A percentile compares a stretch with the other conserved stretches of the same genome.
Evolutionary conservation across 2,329 filamentous ascomycete species (phyloP).

Genomic region (Arthroderma uncinatum): DNA sequence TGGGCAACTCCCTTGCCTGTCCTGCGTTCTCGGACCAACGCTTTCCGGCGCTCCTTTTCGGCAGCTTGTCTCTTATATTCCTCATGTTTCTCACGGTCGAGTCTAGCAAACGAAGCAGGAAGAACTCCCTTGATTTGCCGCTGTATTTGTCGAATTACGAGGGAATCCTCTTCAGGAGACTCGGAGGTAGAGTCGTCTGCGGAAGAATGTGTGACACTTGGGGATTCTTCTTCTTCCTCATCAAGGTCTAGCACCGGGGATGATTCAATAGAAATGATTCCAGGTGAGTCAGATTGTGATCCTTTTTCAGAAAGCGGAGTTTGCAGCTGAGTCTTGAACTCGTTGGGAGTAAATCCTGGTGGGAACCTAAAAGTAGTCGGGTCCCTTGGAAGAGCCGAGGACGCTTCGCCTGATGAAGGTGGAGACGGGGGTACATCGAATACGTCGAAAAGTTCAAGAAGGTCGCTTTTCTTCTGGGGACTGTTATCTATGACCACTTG

Average conservation of each 20-base stretch:
- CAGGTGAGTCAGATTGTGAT: constrained; percentile 13
- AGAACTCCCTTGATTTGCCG: constrained; percentile 39
- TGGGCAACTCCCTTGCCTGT: constrained; percentile 16
- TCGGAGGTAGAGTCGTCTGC: constrained; percentile 4
- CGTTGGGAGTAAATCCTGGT: constrained; percentile 23
- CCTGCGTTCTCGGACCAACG: constrained; percentile 19
- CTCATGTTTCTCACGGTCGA: constrained; percentile 30
- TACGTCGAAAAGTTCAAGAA: constrained; percentile 10
- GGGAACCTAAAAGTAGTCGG: constrained; percentile 29
- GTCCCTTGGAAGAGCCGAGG: constrained; percentile 17
- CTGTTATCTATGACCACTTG: background rate
- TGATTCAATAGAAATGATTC: constrained; percentile 5
- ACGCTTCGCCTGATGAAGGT: constrained; percentile 28
- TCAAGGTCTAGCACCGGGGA: constrained; percentile 3
- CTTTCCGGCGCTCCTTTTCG: constrained; percentile 13
- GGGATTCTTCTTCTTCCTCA: background rate
- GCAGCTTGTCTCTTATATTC: constrained; percentile 13
- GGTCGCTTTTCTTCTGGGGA: background rate
- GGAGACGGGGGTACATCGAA: constrained; percentile 32
- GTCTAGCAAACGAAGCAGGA: constrained; percentile 38
- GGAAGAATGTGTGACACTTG: background rate
- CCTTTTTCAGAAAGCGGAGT: constrained; percentile 20
- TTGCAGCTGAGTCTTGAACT: constrained; percentile 19
- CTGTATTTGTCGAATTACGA: constrained; percentile 26
- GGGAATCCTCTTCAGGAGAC: constrained; percentile 14